These are phyloP conservation scores for Cladosporium sphaerospermum DNA, from an alignment of 2,329 filamentous ascomycete genomes.

Conservation along the genomic window DNA sequence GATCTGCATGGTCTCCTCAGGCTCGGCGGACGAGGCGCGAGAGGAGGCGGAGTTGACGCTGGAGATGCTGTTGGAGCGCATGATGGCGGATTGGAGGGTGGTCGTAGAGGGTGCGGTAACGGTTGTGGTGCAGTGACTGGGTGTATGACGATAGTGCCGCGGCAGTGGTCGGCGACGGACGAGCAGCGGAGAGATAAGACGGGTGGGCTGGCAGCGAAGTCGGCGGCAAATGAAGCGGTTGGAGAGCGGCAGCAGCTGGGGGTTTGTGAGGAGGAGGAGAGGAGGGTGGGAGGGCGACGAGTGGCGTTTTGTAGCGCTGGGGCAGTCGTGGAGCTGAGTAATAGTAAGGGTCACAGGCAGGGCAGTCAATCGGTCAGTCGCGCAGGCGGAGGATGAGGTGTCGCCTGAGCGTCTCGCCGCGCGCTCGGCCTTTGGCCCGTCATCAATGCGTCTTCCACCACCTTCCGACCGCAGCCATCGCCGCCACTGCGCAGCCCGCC, in stretches of 20 bases:
- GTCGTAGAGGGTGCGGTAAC: background rate
- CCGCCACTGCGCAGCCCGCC: background rate
- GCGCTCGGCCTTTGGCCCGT: background rate
- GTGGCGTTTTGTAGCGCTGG: conserved; percentile 4
- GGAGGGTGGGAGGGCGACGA: background rate
- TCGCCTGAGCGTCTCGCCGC: conserved; percentile 6
- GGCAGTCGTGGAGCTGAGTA: conserved; percentile 1
- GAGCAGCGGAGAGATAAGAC: no score
- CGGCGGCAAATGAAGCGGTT: background rate
- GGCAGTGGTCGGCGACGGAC: no score
- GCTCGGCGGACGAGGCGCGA: conserved; percentile 35
- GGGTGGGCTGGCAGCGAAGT: no score
- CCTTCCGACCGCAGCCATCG: background rate
- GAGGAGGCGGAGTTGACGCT: conserved; percentile 36
- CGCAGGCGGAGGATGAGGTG: conserved; percentile 3
- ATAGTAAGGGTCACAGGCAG: conserved; percentile 2
- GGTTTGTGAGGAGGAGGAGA: background rate
- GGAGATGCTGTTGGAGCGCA: conserved; percentile 39
- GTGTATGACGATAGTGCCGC: no score
- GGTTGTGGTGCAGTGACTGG: background rate
- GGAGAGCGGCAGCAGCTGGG: conserved; percentile 6
- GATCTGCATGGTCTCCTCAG: conserved; percentile 52
- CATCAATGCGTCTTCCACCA: background rate
- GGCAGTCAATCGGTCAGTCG: background rate
- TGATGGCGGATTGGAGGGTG: conserved; percentile 20